Conservation (phyloP, 176 grass and related monocot species). For the Carex kokanica region DNA sequence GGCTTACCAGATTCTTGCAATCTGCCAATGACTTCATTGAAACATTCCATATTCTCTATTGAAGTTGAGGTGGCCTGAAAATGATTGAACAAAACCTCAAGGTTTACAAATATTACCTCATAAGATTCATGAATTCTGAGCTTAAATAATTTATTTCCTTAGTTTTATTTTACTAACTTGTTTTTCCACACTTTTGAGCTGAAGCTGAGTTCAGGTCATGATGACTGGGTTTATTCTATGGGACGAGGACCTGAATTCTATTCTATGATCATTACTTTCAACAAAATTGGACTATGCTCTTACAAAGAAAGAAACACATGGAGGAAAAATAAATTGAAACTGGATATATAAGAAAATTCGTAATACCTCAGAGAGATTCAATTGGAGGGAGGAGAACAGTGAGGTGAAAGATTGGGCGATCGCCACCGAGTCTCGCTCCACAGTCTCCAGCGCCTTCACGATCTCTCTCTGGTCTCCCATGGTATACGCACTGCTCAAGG, state of each 20-base stretch:
- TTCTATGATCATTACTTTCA: no score
- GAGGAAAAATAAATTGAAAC: not conserved
- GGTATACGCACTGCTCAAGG: not conserved
- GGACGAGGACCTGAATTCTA: no score
- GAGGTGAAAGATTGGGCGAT: conserved; percentile 74
- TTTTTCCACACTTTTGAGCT: not conserved
- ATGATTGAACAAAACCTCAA: not conserved
- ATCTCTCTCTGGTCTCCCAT: conserved; percentile 41
- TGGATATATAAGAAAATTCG: not conserved
- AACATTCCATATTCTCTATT: conserved; percentile 67
- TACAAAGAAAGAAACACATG: no score
- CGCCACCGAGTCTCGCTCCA: conserved; percentile 72
- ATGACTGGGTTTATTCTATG: not conserved
- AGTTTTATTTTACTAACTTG: not conserved
- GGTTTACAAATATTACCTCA: not conserved
- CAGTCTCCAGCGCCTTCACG: conserved; percentile 54
- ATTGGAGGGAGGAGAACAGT: conserved; percentile 72
- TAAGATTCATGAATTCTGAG: not conserved
- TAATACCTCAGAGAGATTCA: conserved; percentile 61
- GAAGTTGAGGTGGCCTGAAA: conserved; percentile 81
- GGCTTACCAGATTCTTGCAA: conserved; percentile 83
- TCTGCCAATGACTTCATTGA: conserved; percentile 69
- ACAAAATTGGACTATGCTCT: no score
- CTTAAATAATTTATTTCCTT: not conserved
- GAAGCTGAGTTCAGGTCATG: not conserved